A percentile compares a stretch with the other conserved stretches of the same genome.
phyloP scores from a whole-genome alignment of 1,284 basidiomycete species.

The Apiotrichum sp. region DNA sequence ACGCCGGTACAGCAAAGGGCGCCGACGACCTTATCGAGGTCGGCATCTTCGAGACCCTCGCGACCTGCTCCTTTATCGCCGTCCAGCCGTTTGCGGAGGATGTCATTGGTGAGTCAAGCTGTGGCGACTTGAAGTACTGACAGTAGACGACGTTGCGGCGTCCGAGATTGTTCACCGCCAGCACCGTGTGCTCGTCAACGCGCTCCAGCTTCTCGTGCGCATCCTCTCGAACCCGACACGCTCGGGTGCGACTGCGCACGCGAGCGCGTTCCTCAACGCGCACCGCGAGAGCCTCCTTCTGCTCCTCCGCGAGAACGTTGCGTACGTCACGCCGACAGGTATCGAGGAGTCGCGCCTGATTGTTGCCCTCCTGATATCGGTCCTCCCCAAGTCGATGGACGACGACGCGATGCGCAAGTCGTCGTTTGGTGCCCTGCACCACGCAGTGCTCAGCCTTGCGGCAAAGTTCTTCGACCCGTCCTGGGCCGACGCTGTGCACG shows the following conservation, averaged over 20 bases:
- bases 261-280: conserved; percentile 49
- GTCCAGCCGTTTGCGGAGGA: conserved; percentile 72
- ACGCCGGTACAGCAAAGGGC: conserved; percentile 73
- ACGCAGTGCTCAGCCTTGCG: conserved; percentile 68
- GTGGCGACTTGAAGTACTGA: no score
- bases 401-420: conserved; percentile 64
- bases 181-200: conserved; percentile 33
- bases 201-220: conserved; percentile 33
- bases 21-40: conserved; percentile 80
- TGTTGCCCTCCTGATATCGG: conserved; percentile 47
- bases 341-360: conserved; percentile 50
- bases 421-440: conserved; percentile 76
- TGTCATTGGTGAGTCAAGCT: conserved; percentile 60
- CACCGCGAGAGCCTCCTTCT: conserved; percentile 52
- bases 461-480: conserved; percentile 66
- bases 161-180: conserved; percentile 29
- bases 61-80: conserved; percentile 81
- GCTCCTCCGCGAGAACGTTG: conserved; percentile 47
- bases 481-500: conserved; percentile 49
- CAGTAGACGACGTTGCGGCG: conserved; percentile 14
- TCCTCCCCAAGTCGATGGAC: conserved; percentile 47
- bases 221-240: conserved; percentile 23
- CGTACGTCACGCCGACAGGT: conserved; percentile 43
- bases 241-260: conserved; percentile 27
- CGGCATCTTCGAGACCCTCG: conserved; percentile 68